Evolutionary conservation across 2,329 filamentous ascomycete genomes (phyloP).

Genomic region (Periconia sp.): DNA sequence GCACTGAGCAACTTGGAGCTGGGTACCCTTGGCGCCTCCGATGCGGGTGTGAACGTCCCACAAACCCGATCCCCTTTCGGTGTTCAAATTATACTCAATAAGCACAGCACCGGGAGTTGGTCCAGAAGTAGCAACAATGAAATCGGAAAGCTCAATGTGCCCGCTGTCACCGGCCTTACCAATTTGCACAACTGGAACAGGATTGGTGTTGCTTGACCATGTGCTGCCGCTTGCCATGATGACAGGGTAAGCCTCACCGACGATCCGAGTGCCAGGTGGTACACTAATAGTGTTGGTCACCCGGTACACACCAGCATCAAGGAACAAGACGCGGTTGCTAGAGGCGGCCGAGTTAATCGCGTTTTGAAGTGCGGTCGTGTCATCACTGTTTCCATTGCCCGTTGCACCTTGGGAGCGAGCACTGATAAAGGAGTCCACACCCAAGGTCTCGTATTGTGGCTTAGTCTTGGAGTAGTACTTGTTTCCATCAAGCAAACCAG

Average conservation of each 20-base stretch:
- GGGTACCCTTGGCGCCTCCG: conserved; percentile 76
- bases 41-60: conserved; percentile 91
- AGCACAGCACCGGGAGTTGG: conserved; percentile 69
- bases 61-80: conserved; percentile 58
- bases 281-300: conserved; percentile 60
- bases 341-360: conserved; percentile 66
- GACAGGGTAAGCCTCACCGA: conserved; percentile 81
- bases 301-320: conserved; percentile 61
- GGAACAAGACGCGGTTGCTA: conserved; percentile 58
- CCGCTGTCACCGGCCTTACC: conserved; percentile 67
- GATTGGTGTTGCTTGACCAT: conserved; percentile 52
- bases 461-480: conserved; percentile 57
- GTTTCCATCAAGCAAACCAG: conserved; percentile 48
- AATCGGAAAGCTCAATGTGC: conserved; percentile 70
- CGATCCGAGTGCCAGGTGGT: conserved; percentile 74
- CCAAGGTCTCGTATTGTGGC: conserved; percentile 52
- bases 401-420: conserved; percentile 58
- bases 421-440: conserved; percentile 64
- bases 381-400: conserved; percentile 79
- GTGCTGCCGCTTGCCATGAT: conserved; percentile 75
- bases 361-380: conserved; percentile 77
- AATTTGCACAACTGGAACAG: conserved; percentile 67
- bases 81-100: conserved; percentile 71
- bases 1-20: conserved; percentile 77
- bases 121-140: conserved; percentile 71